Conservation (phyloP, 2,329 filamentous ascomycete species). For the Cladosporium austrohemisphaericum region DNA sequence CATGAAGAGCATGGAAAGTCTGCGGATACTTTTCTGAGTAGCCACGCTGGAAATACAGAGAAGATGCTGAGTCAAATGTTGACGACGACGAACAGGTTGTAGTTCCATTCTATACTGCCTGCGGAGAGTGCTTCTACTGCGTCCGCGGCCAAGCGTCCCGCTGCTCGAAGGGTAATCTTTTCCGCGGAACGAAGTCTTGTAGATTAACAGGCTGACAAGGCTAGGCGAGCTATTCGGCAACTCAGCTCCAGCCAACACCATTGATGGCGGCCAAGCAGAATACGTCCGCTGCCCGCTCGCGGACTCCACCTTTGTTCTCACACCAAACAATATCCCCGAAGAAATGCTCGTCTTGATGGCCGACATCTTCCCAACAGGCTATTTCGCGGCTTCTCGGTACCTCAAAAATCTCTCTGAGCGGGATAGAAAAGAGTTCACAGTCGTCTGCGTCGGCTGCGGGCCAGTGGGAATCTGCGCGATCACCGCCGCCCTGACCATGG, state of each 20-base stretch:
- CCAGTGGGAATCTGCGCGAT: slow-evolving; percentile 72
- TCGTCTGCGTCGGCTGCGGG: slow-evolving; percentile 81
- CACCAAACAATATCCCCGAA: slow-evolving; percentile 67
- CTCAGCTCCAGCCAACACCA: slow-evolving; percentile 30
- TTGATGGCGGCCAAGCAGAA: slow-evolving; percentile 32
- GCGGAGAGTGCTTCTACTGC: slow-evolving; percentile 82
- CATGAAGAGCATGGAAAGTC: no score
- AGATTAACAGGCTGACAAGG: neutral
- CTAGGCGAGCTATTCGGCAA: slow-evolving; percentile 45
- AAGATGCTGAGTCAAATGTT: neutral
- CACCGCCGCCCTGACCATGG: slow-evolving; percentile 31
- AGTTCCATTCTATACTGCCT: slow-evolving; percentile 77
- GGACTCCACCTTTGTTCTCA: slow-evolving; percentile 74
- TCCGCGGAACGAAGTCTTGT: no score
- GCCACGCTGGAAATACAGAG: no score
- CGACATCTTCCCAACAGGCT: slow-evolving; percentile 83
- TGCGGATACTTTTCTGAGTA: no score
- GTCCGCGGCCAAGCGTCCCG: slow-evolving; percentile 70
- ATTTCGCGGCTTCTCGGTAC: slow-evolving; percentile 75
- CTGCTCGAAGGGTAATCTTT: slow-evolving; percentile 55
- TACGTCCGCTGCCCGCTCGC: slow-evolving; percentile 71
- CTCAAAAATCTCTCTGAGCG: slow-evolving; percentile 60
- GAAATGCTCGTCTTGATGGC: slow-evolving; percentile 81
- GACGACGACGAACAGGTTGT: slow-evolving; percentile 56
- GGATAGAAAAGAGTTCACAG: slow-evolving; percentile 62